phyloP scores from a whole-genome alignment of 768 basidiomycete genomes.

The Rhizopogon rudus region DNA sequence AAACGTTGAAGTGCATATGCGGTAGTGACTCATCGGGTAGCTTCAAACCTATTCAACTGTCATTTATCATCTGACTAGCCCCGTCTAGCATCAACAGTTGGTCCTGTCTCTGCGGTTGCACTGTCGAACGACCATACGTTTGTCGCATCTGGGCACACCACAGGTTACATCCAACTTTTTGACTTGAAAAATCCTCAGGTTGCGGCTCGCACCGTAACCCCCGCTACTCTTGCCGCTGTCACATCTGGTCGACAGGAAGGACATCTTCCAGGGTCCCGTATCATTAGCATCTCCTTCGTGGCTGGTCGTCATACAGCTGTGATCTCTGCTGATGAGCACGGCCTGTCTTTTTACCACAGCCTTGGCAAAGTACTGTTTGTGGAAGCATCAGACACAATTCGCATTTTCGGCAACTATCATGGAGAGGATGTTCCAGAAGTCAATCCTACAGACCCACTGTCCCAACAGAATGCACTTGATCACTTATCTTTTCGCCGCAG shows the following conservation, averaged over 20 bases:
- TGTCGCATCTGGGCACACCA: slow-evolving; percentile 81
- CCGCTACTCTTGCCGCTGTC: slow-evolving; percentile 64
- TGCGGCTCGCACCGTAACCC: slow-evolving; percentile 66
- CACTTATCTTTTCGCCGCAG: slow-evolving; percentile 29
- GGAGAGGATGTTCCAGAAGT: slow-evolving; percentile 31
- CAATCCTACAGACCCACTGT: slow-evolving; percentile 3
- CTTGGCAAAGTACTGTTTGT: slow-evolving; percentile 93
- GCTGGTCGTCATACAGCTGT: slow-evolving; percentile 91
- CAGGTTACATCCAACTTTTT: slow-evolving; percentile 83
- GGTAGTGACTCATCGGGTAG: slow-evolving; percentile 65
- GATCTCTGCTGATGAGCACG: slow-evolving; percentile 84
- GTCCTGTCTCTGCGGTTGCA: slow-evolving; percentile 83
- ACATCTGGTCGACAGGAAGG: slow-evolving; percentile 81
- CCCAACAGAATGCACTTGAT: slow-evolving; percentile 15
- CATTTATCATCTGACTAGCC: slow-evolving; percentile 15
- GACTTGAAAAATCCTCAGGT: slow-evolving; percentile 66
- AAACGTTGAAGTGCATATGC: slow-evolving; percentile 75
- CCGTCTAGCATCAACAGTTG: slow-evolving; percentile 51
- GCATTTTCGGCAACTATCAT: slow-evolving; percentile 90
- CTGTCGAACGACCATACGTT: slow-evolving; percentile 94
- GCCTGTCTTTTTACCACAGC: slow-evolving; percentile 92
- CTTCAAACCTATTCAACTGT: slow-evolving; percentile 8
- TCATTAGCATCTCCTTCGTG: slow-evolving; percentile 81
- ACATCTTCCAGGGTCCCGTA: slow-evolving; percentile 74
- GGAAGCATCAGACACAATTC: slow-evolving; percentile 89